Evolutionary conservation across 2,329 filamentous ascomycete genomes (phyloP).

Genomic region (Colletotrichum sp.): DNA sequence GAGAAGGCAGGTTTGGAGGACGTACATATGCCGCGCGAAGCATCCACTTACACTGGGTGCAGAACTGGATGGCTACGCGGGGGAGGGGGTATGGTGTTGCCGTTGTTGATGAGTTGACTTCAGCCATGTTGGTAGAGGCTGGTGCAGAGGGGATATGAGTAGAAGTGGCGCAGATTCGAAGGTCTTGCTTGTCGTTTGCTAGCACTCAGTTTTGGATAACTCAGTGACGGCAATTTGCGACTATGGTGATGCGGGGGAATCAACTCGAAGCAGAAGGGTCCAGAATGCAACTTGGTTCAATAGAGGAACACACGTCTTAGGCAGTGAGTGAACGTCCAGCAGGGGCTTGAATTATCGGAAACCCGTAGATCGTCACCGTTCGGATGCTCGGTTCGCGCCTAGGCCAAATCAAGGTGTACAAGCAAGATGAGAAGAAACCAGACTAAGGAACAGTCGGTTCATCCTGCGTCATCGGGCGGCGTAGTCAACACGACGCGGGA

Average conservation of each 20-base stretch:
- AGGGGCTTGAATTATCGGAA: neutral
- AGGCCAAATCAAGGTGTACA: neutral
- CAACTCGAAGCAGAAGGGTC: neutral
- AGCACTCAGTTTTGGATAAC: neutral
- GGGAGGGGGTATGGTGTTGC: slow-evolving; percentile 53
- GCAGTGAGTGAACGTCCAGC: neutral
- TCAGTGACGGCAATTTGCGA: neutral
- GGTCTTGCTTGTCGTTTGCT: neutral
- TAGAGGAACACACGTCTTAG: neutral
- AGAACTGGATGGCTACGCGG: slow-evolving; percentile 86
- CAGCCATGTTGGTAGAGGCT: neutral
- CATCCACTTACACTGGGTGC: slow-evolving; percentile 95
- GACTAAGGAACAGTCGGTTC: neutral
- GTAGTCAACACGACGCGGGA: neutral
- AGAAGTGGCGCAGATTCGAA: neutral
- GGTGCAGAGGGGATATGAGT: neutral
- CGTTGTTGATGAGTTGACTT: neutral
- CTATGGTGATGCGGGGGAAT: neutral
- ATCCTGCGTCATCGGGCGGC: neutral
- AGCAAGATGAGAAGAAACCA: neutral
- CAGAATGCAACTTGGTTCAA: neutral
- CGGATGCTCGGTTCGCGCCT: neutral
- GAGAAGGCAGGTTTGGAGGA: slow-evolving; percentile 10
- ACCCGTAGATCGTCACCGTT: neutral
- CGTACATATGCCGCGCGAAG: slow-evolving; percentile 83